Evolutionary conservation across 768 basidiomycete species (phyloP), one percentile per base, ranked within the genome.

Genomic region (Sutorius australiensis): DNA sequence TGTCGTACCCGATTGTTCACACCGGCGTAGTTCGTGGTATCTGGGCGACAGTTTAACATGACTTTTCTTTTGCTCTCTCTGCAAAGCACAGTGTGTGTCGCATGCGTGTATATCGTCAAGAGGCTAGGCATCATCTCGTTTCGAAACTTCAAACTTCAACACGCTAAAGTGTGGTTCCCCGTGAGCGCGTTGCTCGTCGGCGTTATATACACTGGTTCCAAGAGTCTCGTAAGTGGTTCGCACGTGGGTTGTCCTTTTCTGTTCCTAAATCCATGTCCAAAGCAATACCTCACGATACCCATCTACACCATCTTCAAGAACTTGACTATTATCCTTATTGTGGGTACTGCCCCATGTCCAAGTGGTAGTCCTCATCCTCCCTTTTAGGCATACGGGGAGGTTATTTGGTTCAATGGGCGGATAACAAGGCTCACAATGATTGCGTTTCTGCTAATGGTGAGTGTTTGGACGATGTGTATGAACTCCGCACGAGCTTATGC

Each of bases 301-400:
- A 86, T 98, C 27, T 99, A 98, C 73, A 98, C 97, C 0, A 98
- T 99, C 58, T 98, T 98, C 82, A 99, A 99, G 73, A 99, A 99
- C 68, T 66, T 98, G 64, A 98, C 97, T n/a, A 99, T 98, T 63
- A 98, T 99, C 59, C 80, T 99, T 28, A 98, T 98, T 65, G 95
- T 92, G 58, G 59, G 87, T 77, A 9, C 21, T 48, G 21, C 27
- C 14, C 46, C 17, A 13, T 51, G 19, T 4, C 19, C 6, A 28
- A 16, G 38, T 53, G 49, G 34, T 9, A 21, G 45, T 48, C 6
- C 45, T 51, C 55, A 51, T 30, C 13, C 33, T 32, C 46, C 30
- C 27, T 48, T 39, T 41, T 50, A 95, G 92, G 94, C 97, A 8
- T 97, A 99, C 67, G 97, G 97, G 36, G 97, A 98, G 73, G 89